Base-by-base conservation (phyloP, 441 rosid genomes). In the Euphorbia schlechtendalii region DNA sequence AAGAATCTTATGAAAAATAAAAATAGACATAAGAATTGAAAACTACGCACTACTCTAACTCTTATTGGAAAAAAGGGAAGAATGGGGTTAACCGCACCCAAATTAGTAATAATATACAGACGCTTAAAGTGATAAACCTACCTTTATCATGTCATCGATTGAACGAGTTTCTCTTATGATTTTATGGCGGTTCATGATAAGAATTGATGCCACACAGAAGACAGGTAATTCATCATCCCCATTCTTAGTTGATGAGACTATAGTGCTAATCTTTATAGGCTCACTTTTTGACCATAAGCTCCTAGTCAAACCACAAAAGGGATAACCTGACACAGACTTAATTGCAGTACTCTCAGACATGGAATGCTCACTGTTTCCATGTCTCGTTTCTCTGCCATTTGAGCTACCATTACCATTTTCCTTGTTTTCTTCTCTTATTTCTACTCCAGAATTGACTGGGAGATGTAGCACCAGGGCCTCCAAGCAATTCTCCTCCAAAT, bases 141-240 rank as follows among this genome's bases (percentile, higher is more conserved):
- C 98, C 96, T 89, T 91, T 70, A 92, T 92, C 91, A 89, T 79
- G 78, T 92, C 98, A 72, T 92, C 98, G 54, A 89, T 80, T 24
- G 98, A 89, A 21, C 71, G 86, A 63, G 98, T 81, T 82, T 86
- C 92, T 82, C 78, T 85, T 4, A 92, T 77, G 76, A 92, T 83
- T 80, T 92, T 89, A 22, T 87, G 93, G 54, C 90, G 93, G 76
- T 92, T 89, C 81, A 88, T 80, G 64, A 87, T 82, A 63, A 92
- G 87, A 76, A 92, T 87, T 12, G 96, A 90, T 22, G 96, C 96
- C 54, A 89, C 98, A 70, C 98, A 89, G 80, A 87, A 92, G 61
- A 92, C 96, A 65, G 98, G 88, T 68, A 92, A 78, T 48, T 80
- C 85, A 43, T 78, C 87, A 64, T 84, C 84, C 63, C 88, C 92